Conservation (phyloP, 139 green algal species). For the Chara braunii region DNA sequence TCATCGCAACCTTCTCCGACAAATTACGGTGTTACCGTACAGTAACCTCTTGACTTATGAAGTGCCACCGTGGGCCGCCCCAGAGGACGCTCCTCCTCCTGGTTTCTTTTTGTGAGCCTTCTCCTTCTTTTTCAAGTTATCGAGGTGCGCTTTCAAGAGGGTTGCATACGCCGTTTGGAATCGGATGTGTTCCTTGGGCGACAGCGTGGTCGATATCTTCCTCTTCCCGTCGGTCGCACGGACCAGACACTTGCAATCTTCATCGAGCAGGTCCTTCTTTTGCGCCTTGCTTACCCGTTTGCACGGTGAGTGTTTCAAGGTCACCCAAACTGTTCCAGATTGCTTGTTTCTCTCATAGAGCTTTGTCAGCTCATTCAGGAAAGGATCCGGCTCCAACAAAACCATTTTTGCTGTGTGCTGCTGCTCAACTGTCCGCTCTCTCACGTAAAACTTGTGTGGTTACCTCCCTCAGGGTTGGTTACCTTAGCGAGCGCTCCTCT, state of each 20-base stretch:
- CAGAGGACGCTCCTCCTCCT: no score
- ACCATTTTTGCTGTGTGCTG: no score
- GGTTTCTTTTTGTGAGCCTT: constrained; percentile 39
- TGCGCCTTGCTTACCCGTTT: no score
- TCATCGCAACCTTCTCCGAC: no score
- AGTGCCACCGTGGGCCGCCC: no score
- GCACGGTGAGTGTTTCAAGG: constrained; percentile 67
- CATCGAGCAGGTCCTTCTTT: no score
- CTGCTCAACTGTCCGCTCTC: no score
- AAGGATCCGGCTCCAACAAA: constrained; percentile 58
- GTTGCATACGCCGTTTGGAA: constrained; percentile 41
- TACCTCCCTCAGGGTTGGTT: no score
- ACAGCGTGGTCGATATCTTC: constrained; percentile 59
- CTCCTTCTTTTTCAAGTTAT: constrained; percentile 38
- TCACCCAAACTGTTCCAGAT: constrained; percentile 54
- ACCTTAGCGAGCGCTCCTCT: no score
- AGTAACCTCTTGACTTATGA: no score
- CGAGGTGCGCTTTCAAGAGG: constrained; percentile 38
- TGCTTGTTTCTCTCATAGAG: constrained; percentile 60
- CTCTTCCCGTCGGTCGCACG: constrained; percentile 68
- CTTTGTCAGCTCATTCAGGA: constrained; percentile 66
- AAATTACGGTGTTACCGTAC: no score
- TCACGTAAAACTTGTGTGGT: no score
- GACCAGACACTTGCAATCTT: constrained; percentile 60
- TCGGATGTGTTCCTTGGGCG: constrained; percentile 23